Evolutionary conservation across 2,329 filamentous ascomycete genomes (phyloP).

Genomic region (Neospermospora avenae): DNA sequence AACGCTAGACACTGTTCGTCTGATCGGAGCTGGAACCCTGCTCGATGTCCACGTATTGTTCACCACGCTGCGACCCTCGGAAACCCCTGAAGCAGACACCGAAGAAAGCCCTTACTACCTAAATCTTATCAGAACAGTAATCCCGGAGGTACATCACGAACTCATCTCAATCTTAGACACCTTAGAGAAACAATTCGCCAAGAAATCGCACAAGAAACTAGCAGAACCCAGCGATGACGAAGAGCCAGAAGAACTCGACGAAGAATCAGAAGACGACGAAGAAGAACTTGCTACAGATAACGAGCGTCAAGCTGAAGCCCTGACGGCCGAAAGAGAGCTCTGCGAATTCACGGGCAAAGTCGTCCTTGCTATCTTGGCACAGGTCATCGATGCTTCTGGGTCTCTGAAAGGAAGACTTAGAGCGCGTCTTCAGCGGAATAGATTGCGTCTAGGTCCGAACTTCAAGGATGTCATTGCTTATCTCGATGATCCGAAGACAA

Average conservation of each 20-base stretch:
- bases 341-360: constrained; percentile 85
- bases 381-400: constrained; percentile 65
- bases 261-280: constrained; percentile 57
- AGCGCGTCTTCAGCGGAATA: constrained; percentile 74
- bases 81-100: constrained; percentile 41
- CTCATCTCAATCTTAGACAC: constrained; percentile 75
- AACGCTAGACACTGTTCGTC: constrained; percentile 73
- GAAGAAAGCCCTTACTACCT: constrained; percentile 53
- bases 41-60: constrained; percentile 83
- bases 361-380: constrained; percentile 73
- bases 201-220: constrained; percentile 59
- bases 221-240: constrained; percentile 69
- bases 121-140: constrained; percentile 66
- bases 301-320: constrained; percentile 59
- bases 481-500: constrained; percentile 66
- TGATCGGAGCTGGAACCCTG: constrained; percentile 70
- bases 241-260: constrained; percentile 63
- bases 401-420: constrained; percentile 61
- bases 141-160: constrained; percentile 57
- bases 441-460: constrained; percentile 74
- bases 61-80: constrained; percentile 59
- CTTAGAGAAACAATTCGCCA: constrained; percentile 75
- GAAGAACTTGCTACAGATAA: constrained; percentile 50
- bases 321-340: constrained; percentile 79
- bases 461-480: constrained; percentile 81